Evolutionary conservation across 2,329 filamentous ascomycete species (phyloP).

Genomic region (Sclerotinia minor): DNA sequence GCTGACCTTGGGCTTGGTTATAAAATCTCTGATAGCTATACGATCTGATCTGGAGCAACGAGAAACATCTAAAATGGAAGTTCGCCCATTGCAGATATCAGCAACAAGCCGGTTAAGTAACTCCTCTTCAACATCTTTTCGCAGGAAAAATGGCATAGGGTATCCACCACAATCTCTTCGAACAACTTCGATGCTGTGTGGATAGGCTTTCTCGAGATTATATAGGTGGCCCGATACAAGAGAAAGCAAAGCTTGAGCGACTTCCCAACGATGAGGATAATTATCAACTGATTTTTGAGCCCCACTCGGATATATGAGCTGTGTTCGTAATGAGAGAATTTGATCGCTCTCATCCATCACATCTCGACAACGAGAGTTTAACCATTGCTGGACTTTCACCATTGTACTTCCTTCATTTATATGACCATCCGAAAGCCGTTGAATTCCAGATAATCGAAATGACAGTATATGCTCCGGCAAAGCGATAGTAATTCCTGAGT

Average conservation of each 20-base stretch:
- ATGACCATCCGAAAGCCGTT: constrained; percentile 47
- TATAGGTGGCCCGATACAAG: constrained; percentile 41
- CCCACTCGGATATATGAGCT: constrained; percentile 47
- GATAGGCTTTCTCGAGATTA: constrained; percentile 43
- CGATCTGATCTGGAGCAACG: constrained; percentile 32
- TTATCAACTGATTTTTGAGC: constrained; percentile 44
- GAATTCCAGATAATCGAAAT: constrained; percentile 52
- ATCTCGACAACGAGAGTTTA: constrained; percentile 48
- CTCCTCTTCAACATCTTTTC: constrained; percentile 44
- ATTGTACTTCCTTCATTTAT: constrained; percentile 45
- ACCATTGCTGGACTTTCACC: constrained; percentile 49
- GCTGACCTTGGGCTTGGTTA: constrained; percentile 37
- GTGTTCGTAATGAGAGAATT: constrained; percentile 44
- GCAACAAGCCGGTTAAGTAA: constrained; percentile 41
- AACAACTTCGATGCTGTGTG: constrained; percentile 49
- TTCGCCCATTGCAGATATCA: constrained; percentile 41
- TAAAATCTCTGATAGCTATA: constrained; percentile 36
- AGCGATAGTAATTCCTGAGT: constrained; percentile 49
- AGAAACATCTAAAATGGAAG: constrained; percentile 31
- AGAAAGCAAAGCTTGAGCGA: constrained; percentile 38
- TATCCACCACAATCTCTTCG: constrained; percentile 42
- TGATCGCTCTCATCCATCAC: constrained; percentile 54
- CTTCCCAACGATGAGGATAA: constrained; percentile 45
- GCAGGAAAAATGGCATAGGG: constrained; percentile 51
- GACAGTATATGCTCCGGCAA: constrained; percentile 57